These are phyloP conservation scores for Mitragyna speciosa DNA, from an alignment of 257 asterid genomes.

Conservation along the genomic window DNA sequence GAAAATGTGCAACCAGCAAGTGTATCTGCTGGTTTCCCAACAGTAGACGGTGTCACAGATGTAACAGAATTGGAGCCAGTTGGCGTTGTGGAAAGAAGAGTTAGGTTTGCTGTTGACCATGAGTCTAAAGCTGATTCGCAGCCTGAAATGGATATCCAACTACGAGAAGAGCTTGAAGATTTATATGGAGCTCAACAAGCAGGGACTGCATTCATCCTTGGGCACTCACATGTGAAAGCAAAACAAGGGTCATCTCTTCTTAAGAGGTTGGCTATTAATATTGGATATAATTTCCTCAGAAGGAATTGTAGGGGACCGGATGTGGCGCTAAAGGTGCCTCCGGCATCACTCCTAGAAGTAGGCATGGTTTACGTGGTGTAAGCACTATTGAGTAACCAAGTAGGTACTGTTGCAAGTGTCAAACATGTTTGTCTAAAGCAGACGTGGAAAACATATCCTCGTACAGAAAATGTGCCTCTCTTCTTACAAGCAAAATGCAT, in stretches of 20 bases:
- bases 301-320: conserved; percentile 91
- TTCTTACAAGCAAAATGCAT: background rate
- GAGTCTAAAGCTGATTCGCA: conserved; percentile 35
- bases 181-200: conserved; percentile 73
- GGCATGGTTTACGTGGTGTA: conserved; percentile 90
- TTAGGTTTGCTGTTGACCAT: conserved; percentile 49
- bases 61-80: conserved; percentile 48
- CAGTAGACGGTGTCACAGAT: conserved; percentile 43
- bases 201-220: conserved; percentile 80
- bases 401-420: conserved; percentile 3
- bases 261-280: conserved; percentile 71
- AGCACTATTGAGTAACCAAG: conserved; percentile 14
- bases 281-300: conserved; percentile 74
- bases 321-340: conserved; percentile 88
- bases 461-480: conserved; percentile 4
- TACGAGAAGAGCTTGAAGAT: conserved; percentile 71
- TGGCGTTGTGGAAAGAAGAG: conserved; percentile 38
- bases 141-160: conserved; percentile 37
- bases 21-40: conserved; percentile 58
- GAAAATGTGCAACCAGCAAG: conserved; percentile 60
- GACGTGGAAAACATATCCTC: conserved; percentile 1
- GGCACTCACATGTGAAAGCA: conserved; percentile 85
- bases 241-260: conserved; percentile 81
- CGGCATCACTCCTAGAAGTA: conserved; percentile 93
- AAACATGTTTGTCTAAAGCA: background rate